Evolutionary conservation across 768 basidiomycete species (phyloP).

Genomic region (Filobasidium wieringae): DNA sequence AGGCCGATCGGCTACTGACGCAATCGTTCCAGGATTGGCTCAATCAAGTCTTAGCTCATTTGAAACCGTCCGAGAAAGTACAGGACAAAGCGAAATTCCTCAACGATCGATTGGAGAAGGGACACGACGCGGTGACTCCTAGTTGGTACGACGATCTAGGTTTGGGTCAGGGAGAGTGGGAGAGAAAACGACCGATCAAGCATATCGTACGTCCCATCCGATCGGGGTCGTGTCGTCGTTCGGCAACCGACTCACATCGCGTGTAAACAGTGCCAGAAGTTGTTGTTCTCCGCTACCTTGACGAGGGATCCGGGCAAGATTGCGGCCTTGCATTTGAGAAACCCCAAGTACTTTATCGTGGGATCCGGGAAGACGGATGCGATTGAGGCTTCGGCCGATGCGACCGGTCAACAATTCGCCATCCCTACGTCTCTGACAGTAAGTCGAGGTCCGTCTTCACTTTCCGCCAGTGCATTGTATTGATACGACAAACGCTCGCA

Average conservation of each 20-base stretch:
- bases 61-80: conserved; percentile 41
- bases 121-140: conserved; percentile 25
- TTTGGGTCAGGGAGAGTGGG: conserved; percentile 17
- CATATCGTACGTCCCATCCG: conserved; percentile 20
- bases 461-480: not conserved
- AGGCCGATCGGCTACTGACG: conserved; percentile 87
- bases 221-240: not conserved
- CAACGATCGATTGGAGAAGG: not conserved
- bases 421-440: conserved; percentile 71
- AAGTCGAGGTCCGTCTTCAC: conserved; percentile 19
- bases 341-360: conserved; percentile 82
- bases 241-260: not conserved
- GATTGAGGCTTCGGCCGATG: conserved; percentile 20
- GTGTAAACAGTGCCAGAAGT: conserved; percentile 62
- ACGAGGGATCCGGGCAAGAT: conserved; percentile 91
- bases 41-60: conserved; percentile 65
- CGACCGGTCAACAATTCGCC: conserved; percentile 41
- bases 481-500: not conserved
- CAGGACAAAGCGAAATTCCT: not conserved
- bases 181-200: conserved; percentile 16
- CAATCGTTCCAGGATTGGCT: conserved; percentile 98
- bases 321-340: conserved; percentile 59
- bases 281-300: conserved; percentile 90
- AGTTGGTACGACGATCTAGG: conserved; percentile 30
- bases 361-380: conserved; percentile 43